Evolutionary conservation across 176 grass and related monocot genomes (phyloP).

Genomic region (Puya raimondii): DNA sequence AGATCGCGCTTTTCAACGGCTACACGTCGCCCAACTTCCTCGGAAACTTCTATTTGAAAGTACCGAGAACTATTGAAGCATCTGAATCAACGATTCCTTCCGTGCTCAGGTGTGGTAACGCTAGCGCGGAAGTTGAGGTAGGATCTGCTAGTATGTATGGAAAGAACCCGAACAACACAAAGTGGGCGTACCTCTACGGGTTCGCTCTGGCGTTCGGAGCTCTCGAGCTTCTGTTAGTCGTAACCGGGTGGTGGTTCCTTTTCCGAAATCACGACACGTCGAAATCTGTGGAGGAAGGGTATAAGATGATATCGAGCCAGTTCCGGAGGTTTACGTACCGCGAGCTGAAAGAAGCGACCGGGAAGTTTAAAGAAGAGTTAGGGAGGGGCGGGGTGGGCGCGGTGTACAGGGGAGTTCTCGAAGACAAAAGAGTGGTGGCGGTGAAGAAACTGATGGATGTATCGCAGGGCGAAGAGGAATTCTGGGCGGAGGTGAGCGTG

Average conservation of each 20-base stretch:
- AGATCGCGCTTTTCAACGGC: constrained; percentile 56
- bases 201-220: constrained; percentile 28
- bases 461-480: constrained; percentile 36
- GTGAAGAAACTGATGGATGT: constrained; percentile 37
- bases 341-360: constrained; percentile 35
- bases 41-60: constrained; percentile 51
- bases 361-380: constrained; percentile 50
- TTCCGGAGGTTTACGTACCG: constrained; percentile 42
- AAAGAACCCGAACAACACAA: constrained; percentile 27
- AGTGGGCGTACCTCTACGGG: constrained; percentile 52
- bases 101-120: constrained; percentile 36
- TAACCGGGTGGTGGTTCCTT: constrained; percentile 34
- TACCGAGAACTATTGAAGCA: constrained; percentile 26
- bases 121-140: constrained; percentile 5
- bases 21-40: constrained; percentile 38
- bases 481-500: constrained; percentile 47
- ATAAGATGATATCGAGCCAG: constrained; percentile 31
- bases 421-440: constrained; percentile 35
- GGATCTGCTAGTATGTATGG: constrained; percentile 21
- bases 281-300: constrained; percentile 37
- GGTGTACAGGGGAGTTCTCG: constrained; percentile 40
- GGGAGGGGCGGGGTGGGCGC: constrained; percentile 26
- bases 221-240: constrained; percentile 10
- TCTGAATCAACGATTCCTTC: constrained; percentile 16
- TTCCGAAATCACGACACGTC: constrained; percentile 13